These are phyloP conservation scores for Akanthomyces lecanii DNA, from an alignment of 2,329 filamentous ascomycete genomes.

Conservation along the genomic window DNA sequence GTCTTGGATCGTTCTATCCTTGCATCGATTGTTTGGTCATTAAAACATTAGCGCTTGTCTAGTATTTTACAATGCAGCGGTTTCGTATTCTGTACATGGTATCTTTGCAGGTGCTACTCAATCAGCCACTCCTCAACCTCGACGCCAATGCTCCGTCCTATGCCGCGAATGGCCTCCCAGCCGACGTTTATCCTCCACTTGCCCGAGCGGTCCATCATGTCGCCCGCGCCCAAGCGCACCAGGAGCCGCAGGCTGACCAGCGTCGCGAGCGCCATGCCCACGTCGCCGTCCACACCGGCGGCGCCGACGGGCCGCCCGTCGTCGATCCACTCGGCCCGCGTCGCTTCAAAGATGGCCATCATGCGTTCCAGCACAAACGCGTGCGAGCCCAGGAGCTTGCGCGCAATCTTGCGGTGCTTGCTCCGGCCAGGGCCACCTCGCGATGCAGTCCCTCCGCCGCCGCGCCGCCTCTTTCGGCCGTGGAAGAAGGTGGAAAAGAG, in stretches of 20 bases:
- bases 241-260: constrained; percentile 67
- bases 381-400: constrained; percentile 71
- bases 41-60: background rate
- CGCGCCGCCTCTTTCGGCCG: constrained; percentile 46
- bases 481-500: constrained; percentile 71
- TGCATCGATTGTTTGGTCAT: background rate
- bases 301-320: constrained; percentile 27
- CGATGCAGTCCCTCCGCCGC: constrained; percentile 39
- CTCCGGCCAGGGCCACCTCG: constrained; percentile 29
- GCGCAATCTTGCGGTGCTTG: constrained; percentile 67
- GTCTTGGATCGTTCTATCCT: background rate
- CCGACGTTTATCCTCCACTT: constrained; percentile 76
- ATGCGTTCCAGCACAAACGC: constrained; percentile 75
- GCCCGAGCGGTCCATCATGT: constrained; percentile 63
- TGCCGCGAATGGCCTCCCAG: constrained; percentile 68
- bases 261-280: constrained; percentile 65
- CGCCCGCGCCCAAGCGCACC: constrained; percentile 59
- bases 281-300: constrained; percentile 47
- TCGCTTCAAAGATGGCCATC: constrained; percentile 70
- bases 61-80: background rate
- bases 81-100: background rate
- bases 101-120: constrained; percentile 42
- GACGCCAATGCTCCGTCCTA: constrained; percentile 71
- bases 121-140: constrained; percentile 74
- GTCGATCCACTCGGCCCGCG: constrained; percentile 52